Percentiles rank a stretch among this genome's conserved stretches.
Evolutionary conservation across 345 rosid species (phyloP).

Genomic region (Gossypium bickii): DNA sequence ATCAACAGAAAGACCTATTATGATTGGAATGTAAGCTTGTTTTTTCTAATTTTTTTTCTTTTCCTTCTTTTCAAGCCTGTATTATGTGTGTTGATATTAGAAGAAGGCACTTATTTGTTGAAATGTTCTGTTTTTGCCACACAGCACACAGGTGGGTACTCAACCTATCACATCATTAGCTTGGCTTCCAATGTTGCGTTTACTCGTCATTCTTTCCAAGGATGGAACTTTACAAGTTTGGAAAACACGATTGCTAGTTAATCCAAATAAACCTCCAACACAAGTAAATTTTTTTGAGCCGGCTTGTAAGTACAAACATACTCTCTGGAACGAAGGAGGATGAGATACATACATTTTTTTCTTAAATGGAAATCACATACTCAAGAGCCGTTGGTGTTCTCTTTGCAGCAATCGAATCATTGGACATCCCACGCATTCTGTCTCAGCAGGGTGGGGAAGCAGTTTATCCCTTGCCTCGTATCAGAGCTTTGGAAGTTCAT

Average conservation of each 20-base stretch:
- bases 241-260: conserved; percentile 72
- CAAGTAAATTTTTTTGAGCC: conserved; percentile 93
- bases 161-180: conserved; percentile 88
- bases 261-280: conserved; percentile 90
- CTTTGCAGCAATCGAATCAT: conserved; percentile 72
- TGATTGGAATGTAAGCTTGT: conserved; percentile 88
- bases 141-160: conserved; percentile 85
- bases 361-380: conserved; percentile 7
- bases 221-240: conserved; percentile 95
- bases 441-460: conserved; percentile 98
- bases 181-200: conserved; percentile 79
- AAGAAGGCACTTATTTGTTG: background rate
- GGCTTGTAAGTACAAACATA: conserved; percentile 47
- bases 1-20: conserved; percentile 89
- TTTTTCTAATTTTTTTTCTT: background rate
- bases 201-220: conserved; percentile 78
- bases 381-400: conserved; percentile 15
- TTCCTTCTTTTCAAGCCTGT: background rate
- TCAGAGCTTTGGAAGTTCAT: conserved; percentile 80
- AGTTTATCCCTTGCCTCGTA: conserved; percentile 85
- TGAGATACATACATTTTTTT: background rate
- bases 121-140: conserved; percentile 3
- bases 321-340: background rate
- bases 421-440: conserved; percentile 83
- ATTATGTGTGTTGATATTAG: background rate